Base-by-base conservation (phyloP, 331 rosid genomes). In the Prunus yedoensis region DNA sequence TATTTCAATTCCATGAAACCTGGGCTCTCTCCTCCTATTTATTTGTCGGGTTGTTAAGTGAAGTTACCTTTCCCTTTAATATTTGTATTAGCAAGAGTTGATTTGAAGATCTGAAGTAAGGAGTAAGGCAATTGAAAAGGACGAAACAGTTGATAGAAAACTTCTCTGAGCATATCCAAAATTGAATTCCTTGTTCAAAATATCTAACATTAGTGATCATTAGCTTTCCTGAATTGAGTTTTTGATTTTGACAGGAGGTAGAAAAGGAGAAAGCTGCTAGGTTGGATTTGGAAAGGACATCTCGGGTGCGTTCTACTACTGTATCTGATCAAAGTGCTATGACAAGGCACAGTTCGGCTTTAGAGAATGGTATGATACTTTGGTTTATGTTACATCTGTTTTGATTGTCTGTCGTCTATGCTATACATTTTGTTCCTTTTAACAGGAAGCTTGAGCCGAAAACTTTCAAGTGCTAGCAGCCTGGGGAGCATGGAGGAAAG, bases 181-280 rank as follows among this genome's bases (percentile, higher is more conserved):
- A 27, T 58, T 41, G 41, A 72, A 46, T 38, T 71, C 50, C 49
- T n/a, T n/a, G n/a, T 46, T 73, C 46, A 20, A 35, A 35, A 14
- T 72, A 17, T 30, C 15, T 21, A 8, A 57, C 35, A 25, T 57
- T 49, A 32, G 8, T 68, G 32, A 25, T 67, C 8, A 23, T 67
- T 63, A 66, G 60, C 65, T 71, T 75, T 67, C 67, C 66, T 81
- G 57, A 63, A 62, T 70, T 66, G 51, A 77, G 62, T 60, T 78
- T 82, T 63, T 78, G 71, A 54, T 75, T 78, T 83, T 66, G 13
- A 65, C 84, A 95, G 99, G 99, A 95, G 83, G 80, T 95, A 59
- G 98, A 92, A 82, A 95, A 82, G 85, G 99, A 92, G 92, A 95
- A 86, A 87, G 89, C 91, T 68, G 94, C 97, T 69, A 91, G 97